A percentile compares a stretch with the other conserved stretches of the same genome.
Evolutionary conservation across 148 eudicot species (phyloP).

Genomic region (Fagopyrum esculentum): DNA sequence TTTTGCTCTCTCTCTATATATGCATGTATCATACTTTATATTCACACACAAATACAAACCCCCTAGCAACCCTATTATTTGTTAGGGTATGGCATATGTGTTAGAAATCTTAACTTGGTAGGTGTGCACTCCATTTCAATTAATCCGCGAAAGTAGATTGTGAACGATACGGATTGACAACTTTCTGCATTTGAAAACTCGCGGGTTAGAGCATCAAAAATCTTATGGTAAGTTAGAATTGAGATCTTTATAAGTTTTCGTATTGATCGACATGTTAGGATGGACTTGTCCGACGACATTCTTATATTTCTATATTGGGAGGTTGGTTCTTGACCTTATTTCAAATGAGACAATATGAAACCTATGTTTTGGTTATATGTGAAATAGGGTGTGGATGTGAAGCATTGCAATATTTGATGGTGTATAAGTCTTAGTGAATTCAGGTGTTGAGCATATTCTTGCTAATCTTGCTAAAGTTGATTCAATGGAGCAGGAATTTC

Average conservation of each 20-base stretch:
- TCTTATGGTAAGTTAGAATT: too few species aligned
- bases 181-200: too few species aligned
- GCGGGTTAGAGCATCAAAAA: too few species aligned
- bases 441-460: constrained; percentile 12
- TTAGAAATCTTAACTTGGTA: neutral
- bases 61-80: neutral
- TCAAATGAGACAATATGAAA: too few species aligned
- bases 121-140: neutral
- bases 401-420: neutral
- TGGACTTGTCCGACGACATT: too few species aligned
- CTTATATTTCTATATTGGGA: too few species aligned
- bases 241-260: too few species aligned
- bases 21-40: neutral
- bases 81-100: neutral
- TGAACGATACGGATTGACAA: too few species aligned
- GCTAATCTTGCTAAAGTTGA: neutral
- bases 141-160: neutral
- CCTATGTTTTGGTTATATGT: too few species aligned
- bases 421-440: neutral
- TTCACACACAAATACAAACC: neutral
- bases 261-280: too few species aligned
- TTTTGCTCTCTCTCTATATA: neutral
- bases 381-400: neutral
- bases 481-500: constrained; percentile 11
- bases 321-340: neutral